Evolutionary conservation across 2,329 filamentous ascomycete genomes (phyloP), one percentile per base, ranked within the genome.

Genomic region (Monosporascus sp.): DNA sequence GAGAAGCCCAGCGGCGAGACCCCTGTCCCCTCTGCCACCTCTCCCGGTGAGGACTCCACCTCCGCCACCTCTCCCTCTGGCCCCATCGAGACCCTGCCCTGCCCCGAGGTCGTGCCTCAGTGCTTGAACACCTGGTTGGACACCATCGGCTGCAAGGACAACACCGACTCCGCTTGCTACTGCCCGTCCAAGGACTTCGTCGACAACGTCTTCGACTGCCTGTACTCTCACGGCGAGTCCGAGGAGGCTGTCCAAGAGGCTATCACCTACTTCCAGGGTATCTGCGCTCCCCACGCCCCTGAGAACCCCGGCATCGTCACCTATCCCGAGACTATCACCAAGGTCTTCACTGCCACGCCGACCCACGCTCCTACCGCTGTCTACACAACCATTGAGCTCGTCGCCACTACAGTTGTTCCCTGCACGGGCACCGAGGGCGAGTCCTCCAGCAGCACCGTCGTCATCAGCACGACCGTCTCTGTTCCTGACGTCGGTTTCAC

Each of bases 51-150:
- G 37, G 55, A 58, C 40, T 49, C 62, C 38, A 57, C 60, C 56
- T 60, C 61, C 44, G 63, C 60, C 44, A 63, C 58, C 53, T 54
- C 52, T 47, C 63, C 69, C 26, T 55, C 70, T 40, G 61, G 62
- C 38, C 70, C 78, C 46, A 67, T 72, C 14, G 68, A 73, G 66
- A 75, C 77, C 37, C 72, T 79, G 43, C 74, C 77, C 54, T 83
- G 84, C 74, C 91, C 91, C 54, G 74, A 78, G 26, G 81, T 92
- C 48, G 86, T 97, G 49, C 92, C 93, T 58, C 84, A 84, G 68
- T 97, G 93, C 78, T 77, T 97, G 74, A 94, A 93, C 82, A 95
- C 91, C 65, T 97, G 91, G 89, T 74, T 96, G 65, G 81, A 83
- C 69, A 74, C 79, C 56, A 81, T 88, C 49, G 76, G 81, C 68